phyloP scores from a whole-genome alignment of 352 stramenopile species.

The Globisporangium emineosum region DNA sequence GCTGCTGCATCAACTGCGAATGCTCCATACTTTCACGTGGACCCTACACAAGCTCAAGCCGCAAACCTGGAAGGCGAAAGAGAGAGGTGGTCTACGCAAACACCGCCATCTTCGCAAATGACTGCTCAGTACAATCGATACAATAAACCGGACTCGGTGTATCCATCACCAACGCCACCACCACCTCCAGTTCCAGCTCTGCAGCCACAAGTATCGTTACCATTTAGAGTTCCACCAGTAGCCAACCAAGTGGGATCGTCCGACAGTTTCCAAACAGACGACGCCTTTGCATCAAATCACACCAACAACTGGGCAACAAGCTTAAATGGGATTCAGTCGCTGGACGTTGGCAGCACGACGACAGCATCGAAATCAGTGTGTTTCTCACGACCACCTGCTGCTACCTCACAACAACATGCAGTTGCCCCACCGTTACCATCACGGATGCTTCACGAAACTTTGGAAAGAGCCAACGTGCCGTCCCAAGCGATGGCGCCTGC shows the following conservation, averaged over 20 bases:
- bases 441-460: conserved; percentile 1
- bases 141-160: not conserved
- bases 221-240: not conserved
- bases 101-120: not conserved
- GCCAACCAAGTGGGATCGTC: not conserved
- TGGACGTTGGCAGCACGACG: not conserved
- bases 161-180: not conserved
- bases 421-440: not conserved
- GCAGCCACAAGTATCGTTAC: not conserved
- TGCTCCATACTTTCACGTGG: not conserved
- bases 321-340: not conserved
- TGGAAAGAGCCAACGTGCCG: conserved; percentile 26
- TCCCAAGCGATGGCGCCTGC: conserved; percentile 31
- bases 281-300: not conserved
- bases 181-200: not conserved
- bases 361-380: conserved; percentile 1
- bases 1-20: not conserved
- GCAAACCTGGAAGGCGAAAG: not conserved
- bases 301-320: not conserved
- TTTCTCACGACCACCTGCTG: not conserved
- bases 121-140: not conserved
- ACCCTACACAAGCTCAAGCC: not conserved
- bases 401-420: not conserved
- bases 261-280: not conserved
- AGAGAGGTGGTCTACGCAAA: not conserved